Base-by-base conservation (phyloP, 495 filamentous ascomycete genomes). In the Tetracladium marchalianum region DNA sequence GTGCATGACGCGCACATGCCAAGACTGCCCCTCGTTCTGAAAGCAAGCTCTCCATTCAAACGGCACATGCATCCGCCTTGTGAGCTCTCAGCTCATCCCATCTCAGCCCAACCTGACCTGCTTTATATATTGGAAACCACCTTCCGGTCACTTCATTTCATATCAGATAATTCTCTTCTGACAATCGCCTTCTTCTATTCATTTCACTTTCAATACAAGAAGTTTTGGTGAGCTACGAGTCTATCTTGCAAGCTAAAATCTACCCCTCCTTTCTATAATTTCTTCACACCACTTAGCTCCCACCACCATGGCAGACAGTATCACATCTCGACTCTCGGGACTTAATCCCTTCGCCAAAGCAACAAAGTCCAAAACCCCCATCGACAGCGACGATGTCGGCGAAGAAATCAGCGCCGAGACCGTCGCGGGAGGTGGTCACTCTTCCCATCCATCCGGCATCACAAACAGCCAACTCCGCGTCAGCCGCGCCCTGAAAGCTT, bases 351-450 rank as follows among this genome's bases (percentile, higher is more conserved):
- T 69, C 58, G 27, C 52, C 31, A 50, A 39, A 44, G 12, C 18
- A 43, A 2, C 4, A 36, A 12, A 41, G 46, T 31, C 40, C 15
- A 41, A 55, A 53, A 39, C 17, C 24, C 18, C 37, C 33, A 49
- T 45, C 13, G 67, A 73, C 16, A 66, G 73, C 7, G 74, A 78
- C n/a, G 72, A 76, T 35, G 35, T 57, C 6, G 73, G 73, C 43
- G 65, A 73, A 45, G 62, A 66, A 34, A 66, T 73, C 24, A 70
- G 68, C 36, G 40, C 54, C 2, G 41, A 44, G 17, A 67, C 65
- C 11, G 64, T 73, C 2, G 73, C 69, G 0, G 71, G 71, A 11
- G 71, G 72, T 31, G 73, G 72, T 37, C 70, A 70, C 51, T 60
- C 58, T 36, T 54, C 65, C 0, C 59, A 64, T 5, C 54, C 57